phyloP scores from a whole-genome alignment of 1,139 yeast genomes.

The Yamadazyma triangularis region DNA sequence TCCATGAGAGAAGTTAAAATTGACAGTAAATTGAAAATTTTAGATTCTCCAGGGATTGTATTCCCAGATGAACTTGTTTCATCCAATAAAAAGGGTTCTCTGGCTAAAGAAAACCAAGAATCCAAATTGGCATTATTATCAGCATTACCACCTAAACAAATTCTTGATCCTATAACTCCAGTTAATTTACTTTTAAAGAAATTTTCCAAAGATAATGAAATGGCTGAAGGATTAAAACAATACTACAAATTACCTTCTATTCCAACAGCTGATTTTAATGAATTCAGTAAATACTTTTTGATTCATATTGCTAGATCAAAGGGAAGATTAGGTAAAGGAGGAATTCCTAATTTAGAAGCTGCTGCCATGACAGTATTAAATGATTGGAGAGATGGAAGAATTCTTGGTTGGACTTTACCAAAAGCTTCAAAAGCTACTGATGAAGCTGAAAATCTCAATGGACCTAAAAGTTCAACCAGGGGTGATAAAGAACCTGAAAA shows the following conservation, averaged over 20 bases:
- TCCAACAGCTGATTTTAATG: slow-evolving; percentile 59
- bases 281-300: slow-evolving; percentile 75
- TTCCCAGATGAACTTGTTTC: slow-evolving; percentile 66
- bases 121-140: slow-evolving; percentile 85
- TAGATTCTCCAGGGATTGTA: slow-evolving; percentile 97
- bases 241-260: slow-evolving; percentile 82
- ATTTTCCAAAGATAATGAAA: slow-evolving; percentile 63
- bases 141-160: slow-evolving; percentile 86
- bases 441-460: slow-evolving; percentile 21
- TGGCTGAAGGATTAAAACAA: slow-evolving; percentile 69
- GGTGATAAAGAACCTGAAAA: slow-evolving; percentile 47
- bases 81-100: slow-evolving; percentile 30
- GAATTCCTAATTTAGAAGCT: slow-evolving; percentile 81
- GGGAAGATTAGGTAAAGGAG: slow-evolving; percentile 92
- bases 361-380: slow-evolving; percentile 82
- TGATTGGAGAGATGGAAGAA: slow-evolving; percentile 97
- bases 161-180: slow-evolving; percentile 81
- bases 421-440: slow-evolving; percentile 48
- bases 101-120: slow-evolving; percentile 63
- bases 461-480: slow-evolving; percentile 39
- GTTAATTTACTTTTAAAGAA: slow-evolving; percentile 73
- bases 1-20: slow-evolving; percentile 87
- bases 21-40: slow-evolving; percentile 80
- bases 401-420: slow-evolving; percentile 88
- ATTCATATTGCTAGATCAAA: slow-evolving; percentile 90